Base-by-base conservation (phyloP, 768 basidiomycete genomes). In the Gloeostereum incarnatum region DNA sequence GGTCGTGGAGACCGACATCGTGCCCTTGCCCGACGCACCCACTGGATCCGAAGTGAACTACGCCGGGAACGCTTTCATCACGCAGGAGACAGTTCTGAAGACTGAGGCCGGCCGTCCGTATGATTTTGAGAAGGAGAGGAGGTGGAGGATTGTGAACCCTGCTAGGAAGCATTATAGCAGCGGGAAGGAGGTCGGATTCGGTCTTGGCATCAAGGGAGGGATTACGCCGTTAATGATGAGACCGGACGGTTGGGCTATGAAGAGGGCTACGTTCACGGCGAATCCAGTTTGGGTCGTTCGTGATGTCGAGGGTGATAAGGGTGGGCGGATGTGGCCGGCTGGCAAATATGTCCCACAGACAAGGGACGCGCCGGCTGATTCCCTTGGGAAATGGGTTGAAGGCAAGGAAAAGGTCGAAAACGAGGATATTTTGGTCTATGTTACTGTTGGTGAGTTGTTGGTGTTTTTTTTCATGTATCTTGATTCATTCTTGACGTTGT, bases 261-360 rank as follows among this genome's bases (percentile, higher is more conserved):
- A 65, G 41, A 71, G 91, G n/a, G 87, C 87, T 31, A 64, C 73
- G 29, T 92, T 88, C 54, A 66, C 83, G 45, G 67, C 61, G 45
- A 80, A 85, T 53, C 60, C 81, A 18, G 38, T 96, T 24, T 93
- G 89, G 84, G 87, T 93, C 13, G 80, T 85, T 19, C 70, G 63
- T 34, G 86, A 91, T 36, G 69, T 74, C 10, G 81, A 88, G 57
- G 73, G 65, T 3, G 58, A 60, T 20, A 67, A 65, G 42, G 73
- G 75, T 8, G 62, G 70, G 14, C 64, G 82, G 50, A 73, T 88
- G 71, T 88, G 79, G 78, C 86, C 87, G n/a, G 69, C 82, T 43
- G 88, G 88, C 27, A 85, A 84, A 59, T 89, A 86, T 59, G 81
- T 91, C 23, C 79, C 85, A 13, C 86, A 90, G 61, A 88, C 85